Evolutionary conservation across 2,329 filamentous ascomycete genomes (phyloP).

Genomic region (Penicillium brevicompactum): DNA sequence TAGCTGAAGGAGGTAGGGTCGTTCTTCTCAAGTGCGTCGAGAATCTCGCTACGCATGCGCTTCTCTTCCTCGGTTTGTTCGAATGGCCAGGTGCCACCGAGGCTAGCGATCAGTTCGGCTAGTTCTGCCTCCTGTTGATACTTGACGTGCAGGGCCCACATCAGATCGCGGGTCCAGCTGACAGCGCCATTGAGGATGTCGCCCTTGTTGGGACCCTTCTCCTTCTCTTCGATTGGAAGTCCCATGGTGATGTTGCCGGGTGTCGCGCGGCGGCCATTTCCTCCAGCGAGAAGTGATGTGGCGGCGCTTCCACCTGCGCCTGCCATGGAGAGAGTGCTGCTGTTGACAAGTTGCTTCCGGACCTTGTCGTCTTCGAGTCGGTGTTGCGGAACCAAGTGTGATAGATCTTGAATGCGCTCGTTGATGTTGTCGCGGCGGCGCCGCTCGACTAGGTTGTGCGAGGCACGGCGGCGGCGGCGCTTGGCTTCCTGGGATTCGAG

Average conservation of each 20-base stretch:
- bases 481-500: constrained; percentile 90
- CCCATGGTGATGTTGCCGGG: constrained; percentile 88
- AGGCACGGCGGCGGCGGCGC: constrained; percentile 85
- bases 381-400: constrained; percentile 87
- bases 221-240: constrained; percentile 91
- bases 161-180: constrained; percentile 94
- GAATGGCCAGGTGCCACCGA: constrained; percentile 77
- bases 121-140: constrained; percentile 87
- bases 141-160: constrained; percentile 94
- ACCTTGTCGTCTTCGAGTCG: constrained; percentile 96
- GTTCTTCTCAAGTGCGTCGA: constrained; percentile 83
- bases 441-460: constrained; percentile 94
- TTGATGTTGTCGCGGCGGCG: constrained; percentile 97
- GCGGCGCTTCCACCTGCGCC: constrained; percentile 61
- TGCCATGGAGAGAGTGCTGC: constrained; percentile 83
- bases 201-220: constrained; percentile 98
- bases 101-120: constrained; percentile 69
- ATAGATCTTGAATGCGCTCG: constrained; percentile 94
- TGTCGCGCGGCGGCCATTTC: constrained; percentile 77
- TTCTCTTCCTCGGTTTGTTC: constrained; percentile 87
- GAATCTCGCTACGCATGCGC: constrained; percentile 91
- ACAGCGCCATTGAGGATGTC: constrained; percentile 97
- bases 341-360: constrained; percentile 90
- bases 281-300: constrained; percentile 84
- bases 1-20: constrained; percentile 77